Evolutionary conservation across 179 eudicot genomes (phyloP).

Genomic region (Carnegiea gigantea): DNA sequence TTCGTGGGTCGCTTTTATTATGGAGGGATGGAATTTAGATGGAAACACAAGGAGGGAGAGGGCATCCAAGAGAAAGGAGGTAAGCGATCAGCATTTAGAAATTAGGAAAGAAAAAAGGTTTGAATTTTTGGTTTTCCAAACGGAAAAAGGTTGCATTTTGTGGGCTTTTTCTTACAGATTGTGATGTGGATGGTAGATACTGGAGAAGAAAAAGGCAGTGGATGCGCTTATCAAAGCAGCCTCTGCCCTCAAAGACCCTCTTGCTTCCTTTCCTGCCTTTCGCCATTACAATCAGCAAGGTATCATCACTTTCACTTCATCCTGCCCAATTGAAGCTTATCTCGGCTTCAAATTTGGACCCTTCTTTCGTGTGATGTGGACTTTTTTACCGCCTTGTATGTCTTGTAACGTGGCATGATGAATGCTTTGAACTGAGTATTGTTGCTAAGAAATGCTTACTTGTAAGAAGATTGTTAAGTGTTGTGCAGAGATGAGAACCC

Average conservation of each 20-base stretch:
- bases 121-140: neutral
- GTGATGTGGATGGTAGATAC: slow-evolving; percentile 42
- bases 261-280: slow-evolving; percentile 51
- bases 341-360: neutral
- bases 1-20: neutral
- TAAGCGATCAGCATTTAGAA: neutral
- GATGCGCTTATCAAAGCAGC: slow-evolving; percentile 55
- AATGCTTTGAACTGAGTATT: neutral
- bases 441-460: neutral
- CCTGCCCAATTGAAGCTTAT: neutral
- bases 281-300: slow-evolving; percentile 51
- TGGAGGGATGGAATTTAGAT: slow-evolving; percentile 19
- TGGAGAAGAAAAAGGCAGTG: slow-evolving; percentile 61
- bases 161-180: neutral
- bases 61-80: slow-evolving; percentile 31
- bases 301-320: slow-evolving; percentile 4
- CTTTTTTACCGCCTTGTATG: neutral
- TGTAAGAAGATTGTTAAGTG: neutral
- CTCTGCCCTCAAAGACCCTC: slow-evolving; percentile 51
- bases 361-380: neutral
- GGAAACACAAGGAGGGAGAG: slow-evolving; percentile 14
- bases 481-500: neutral
- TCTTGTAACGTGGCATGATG: neutral
- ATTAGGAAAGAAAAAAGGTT: neutral
- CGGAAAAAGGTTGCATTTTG: neutral